Evolutionary conservation across 1,284 basidiomycete species (phyloP).

Genomic region (Anthracocystis panici-leucophaei): DNA sequence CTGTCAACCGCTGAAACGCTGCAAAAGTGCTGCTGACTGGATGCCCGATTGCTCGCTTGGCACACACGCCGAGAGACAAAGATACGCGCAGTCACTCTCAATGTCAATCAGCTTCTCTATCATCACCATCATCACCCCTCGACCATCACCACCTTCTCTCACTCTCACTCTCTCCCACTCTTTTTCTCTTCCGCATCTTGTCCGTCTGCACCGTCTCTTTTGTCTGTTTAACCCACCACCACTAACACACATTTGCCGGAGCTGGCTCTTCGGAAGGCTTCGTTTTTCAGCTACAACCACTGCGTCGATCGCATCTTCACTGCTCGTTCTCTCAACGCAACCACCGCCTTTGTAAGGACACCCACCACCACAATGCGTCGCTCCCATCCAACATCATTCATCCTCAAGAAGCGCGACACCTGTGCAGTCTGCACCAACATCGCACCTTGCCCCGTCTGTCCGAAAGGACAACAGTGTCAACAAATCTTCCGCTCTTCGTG

Average conservation of each 20-base stretch:
- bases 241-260: constrained; percentile 11
- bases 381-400: constrained; percentile 31
- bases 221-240: neutral
- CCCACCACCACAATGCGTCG: too few species aligned
- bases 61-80: constrained; percentile 5
- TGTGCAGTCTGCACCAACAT: constrained; percentile 53
- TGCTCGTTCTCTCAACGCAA: neutral
- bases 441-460: constrained; percentile 40
- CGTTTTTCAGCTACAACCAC: neutral
- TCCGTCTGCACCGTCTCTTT: neutral
- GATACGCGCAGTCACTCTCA: neutral
- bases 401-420: constrained; percentile 43
- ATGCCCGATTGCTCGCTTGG: constrained; percentile 1
- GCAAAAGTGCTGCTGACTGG: too few species aligned
- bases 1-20: neutral
- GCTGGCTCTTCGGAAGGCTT: constrained; percentile 25
- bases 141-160: neutral
- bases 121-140: constrained; percentile 5
- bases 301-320: neutral
- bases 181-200: neutral
- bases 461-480: constrained; percentile 46
- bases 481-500: constrained; percentile 52
- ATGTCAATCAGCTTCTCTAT: constrained; percentile 1
- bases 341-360: too few species aligned
- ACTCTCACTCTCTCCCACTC: neutral